Evolutionary conservation across 2,329 filamentous ascomycete genomes (phyloP), one percentile per base, ranked within the genome.

Genomic region (Trichoderma oligosporum): DNA sequence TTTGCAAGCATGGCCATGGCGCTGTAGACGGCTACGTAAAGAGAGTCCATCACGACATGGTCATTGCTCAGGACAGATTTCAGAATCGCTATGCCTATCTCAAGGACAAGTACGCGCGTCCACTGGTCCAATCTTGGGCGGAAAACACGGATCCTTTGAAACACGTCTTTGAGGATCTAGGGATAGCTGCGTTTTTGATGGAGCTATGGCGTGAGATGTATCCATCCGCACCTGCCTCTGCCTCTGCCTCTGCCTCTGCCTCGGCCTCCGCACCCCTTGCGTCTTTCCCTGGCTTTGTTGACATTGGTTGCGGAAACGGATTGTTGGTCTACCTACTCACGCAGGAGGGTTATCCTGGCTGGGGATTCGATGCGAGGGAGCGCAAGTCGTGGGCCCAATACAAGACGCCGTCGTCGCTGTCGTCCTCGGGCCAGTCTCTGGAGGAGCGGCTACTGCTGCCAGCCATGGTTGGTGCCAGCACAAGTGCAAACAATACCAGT

Each of bases 221-320:
- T 69, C 67, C 65, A n/a, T n/a, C n/a, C n/a, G n/a, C n/a, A n/a
- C n/a, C n/a, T n/a, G n/a, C n/a, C n/a, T n/a, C n/a, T n/a, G n/a
- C n/a, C n/a, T n/a, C n/a, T n/a, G n/a, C n/a, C n/a, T n/a, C n/a
- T n/a, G n/a, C n/a, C n/a, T n/a, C n/a, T n/a, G n/a, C n/a, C n/a
- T n/a, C n/a, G n/a, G n/a, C n/a, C n/a, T n/a, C n/a, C n/a, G n/a
- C n/a, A n/a, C n/a, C n/a, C n/a, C n/a, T n/a, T n/a, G n/a, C n/a
- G n/a, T n/a, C n/a, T n/a, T 97, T 96, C 65, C 89, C 91, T 0
- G 92, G 93, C 0, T 99, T 97, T 66, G 89, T 97, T 18, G 94
- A 99, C 67, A 91, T 99, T 44, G 94, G 93, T 4, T 97, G 94
- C 68, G 94, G 94, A 2, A 99, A 97, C 67, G 94, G 94, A 1